phyloP scores from a whole-genome alignment of 1,284 basidiomycete genomes.

The Hypsizygus ulmarius region DNA sequence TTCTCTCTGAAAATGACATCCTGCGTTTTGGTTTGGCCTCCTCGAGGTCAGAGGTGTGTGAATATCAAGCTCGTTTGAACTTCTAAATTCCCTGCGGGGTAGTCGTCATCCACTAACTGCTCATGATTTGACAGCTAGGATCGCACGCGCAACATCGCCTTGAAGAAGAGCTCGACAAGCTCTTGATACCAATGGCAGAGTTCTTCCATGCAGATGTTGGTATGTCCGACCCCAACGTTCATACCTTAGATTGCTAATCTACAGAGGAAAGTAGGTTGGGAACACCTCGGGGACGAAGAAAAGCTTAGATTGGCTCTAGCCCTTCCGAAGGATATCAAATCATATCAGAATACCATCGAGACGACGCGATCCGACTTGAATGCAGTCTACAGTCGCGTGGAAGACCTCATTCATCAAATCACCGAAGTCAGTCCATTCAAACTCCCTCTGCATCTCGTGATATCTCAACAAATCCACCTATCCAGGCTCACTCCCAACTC shows the following conservation, averaged over 20 bases:
- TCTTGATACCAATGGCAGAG: slow-evolving; percentile 16
- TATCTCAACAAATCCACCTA: not conserved
- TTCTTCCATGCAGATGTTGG: slow-evolving; percentile 19
- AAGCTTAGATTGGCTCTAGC: slow-evolving; percentile 1
- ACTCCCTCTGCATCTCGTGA: not conserved
- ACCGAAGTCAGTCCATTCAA: slow-evolving; percentile 3
- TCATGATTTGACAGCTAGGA: slow-evolving; percentile 14
- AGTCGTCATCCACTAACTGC: too few relatives aligned
- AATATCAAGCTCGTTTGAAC: not conserved
- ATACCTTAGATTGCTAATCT: not conserved
- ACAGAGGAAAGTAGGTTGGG: slow-evolving; percentile 6
- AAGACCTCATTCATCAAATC: slow-evolving; percentile 4
- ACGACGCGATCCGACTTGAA: slow-evolving; percentile 8
- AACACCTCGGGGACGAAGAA: slow-evolving; percentile 9
- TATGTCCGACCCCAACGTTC: slow-evolving; percentile 1
- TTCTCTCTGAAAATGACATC: slow-evolving; percentile 13
- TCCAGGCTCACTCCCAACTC: slow-evolving; percentile 34
- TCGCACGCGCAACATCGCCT: slow-evolving; percentile 15
- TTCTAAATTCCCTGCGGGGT: too few relatives aligned
- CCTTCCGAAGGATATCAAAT: slow-evolving; percentile 11
- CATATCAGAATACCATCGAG: slow-evolving; percentile 3
- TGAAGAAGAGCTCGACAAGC: slow-evolving; percentile 17
- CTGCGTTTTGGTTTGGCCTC: slow-evolving; percentile 14
- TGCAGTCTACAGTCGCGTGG: slow-evolving; percentile 7
- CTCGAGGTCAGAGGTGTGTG: slow-evolving; percentile 12